These are phyloP conservation scores for Gynandropsis gynandra DNA, from an alignment of 345 rosid species.

Conservation along the genomic window DNA sequence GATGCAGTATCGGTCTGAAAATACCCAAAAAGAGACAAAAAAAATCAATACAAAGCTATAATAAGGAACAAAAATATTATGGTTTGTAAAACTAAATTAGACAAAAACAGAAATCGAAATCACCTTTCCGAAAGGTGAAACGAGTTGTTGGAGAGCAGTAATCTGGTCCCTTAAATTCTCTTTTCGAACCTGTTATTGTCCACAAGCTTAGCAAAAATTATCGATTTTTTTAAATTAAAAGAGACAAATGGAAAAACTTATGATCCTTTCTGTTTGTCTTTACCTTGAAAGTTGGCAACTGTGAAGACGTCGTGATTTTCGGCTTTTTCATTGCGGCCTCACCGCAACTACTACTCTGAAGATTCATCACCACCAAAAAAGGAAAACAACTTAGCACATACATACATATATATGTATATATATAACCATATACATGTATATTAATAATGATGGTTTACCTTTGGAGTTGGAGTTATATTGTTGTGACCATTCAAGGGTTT, in stretches of 20 bases:
- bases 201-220: conserved; percentile 5
- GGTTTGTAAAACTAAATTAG: too few species aligned
- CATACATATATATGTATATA: neutral
- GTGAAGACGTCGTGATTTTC: conserved; percentile 61
- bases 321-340: conserved; percentile 54
- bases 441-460: conserved; percentile 7
- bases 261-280: conserved; percentile 7
- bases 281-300: conserved; percentile 88
- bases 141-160: too few species aligned
- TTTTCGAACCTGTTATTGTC: conserved; percentile 16
- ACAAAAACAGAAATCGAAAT: too few species aligned
- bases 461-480: neutral
- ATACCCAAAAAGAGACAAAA: too few species aligned
- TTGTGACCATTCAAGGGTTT: neutral
- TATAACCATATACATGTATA: too few species aligned
- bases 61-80: too few species aligned
- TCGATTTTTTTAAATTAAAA: too few species aligned
- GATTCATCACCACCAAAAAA: conserved; percentile 13
- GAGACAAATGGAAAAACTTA: conserved; percentile 1
- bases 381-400: neutral
- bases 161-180: too few species aligned
- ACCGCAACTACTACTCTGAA: conserved; percentile 28
- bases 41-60: too few species aligned
- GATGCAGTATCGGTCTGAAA: too few species aligned
- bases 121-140: too few species aligned